Conservation (phyloP, 768 basidiomycete species). For the Suillus fuscotomentosus region DNA sequence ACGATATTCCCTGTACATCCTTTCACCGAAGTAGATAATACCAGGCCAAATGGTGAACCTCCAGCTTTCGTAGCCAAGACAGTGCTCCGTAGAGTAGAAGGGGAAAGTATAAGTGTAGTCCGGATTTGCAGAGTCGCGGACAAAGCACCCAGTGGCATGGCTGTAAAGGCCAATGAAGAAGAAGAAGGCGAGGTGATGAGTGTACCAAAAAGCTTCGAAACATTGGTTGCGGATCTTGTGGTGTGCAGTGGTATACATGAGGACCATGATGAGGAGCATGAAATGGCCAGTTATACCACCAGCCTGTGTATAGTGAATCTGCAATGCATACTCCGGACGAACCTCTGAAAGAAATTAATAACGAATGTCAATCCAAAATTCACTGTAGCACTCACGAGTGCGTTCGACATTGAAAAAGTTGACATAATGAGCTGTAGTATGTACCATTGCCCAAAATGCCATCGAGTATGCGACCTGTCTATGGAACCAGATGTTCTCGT, state of each 20-base stretch:
- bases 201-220: slow-evolving; percentile 98
- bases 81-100: slow-evolving; percentile 85
- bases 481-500: slow-evolving; percentile 97
- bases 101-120: slow-evolving; percentile 71
- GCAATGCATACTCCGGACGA: slow-evolving; percentile 68
- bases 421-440: slow-evolving; percentile 91
- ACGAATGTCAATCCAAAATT: neutral
- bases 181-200: slow-evolving; percentile 92
- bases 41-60: slow-evolving; percentile 91
- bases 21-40: slow-evolving; percentile 85
- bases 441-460: slow-evolving; percentile 91
- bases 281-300: slow-evolving; percentile 96
- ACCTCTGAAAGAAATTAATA: slow-evolving; percentile 53
- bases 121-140: slow-evolving; percentile 80
- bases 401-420: slow-evolving; percentile 92
- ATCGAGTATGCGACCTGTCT: slow-evolving; percentile 92
- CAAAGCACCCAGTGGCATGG: slow-evolving; percentile 94
- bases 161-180: slow-evolving; percentile 90
- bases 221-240: slow-evolving; percentile 83
- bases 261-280: slow-evolving; percentile 91
- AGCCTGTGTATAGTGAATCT: slow-evolving; percentile 86
- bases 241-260: slow-evolving; percentile 92
- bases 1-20: slow-evolving; percentile 81
- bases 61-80: slow-evolving; percentile 91
- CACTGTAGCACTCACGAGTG: slow-evolving; percentile 55